phyloP scores from a whole-genome alignment of 2,329 filamentous ascomycete genomes.

The Coniochaeta ligniaria region DNA sequence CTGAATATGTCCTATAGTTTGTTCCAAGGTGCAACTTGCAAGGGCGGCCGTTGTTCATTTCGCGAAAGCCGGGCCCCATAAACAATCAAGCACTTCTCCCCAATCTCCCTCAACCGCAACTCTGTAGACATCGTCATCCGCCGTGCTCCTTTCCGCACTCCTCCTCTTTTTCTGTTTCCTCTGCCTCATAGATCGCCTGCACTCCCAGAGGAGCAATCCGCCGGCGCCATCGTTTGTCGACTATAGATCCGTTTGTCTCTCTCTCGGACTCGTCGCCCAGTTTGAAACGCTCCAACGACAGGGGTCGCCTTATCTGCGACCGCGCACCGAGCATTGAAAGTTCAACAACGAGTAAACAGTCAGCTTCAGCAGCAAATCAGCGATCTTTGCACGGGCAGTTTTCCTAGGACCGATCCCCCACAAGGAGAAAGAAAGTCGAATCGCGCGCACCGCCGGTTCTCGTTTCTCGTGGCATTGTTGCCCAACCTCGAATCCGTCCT shows the following conservation, averaged over 20 bases:
- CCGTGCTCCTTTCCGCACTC: not conserved
- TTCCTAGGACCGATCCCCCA: not conserved
- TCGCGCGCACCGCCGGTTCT: not conserved
- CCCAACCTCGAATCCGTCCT: not conserved
- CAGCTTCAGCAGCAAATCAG: not conserved
- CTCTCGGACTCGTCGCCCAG: not conserved
- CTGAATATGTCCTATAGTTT: not conserved
- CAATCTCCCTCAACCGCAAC: not conserved
- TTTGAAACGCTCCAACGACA: not conserved
- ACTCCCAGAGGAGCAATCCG: not conserved
- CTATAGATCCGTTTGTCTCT: not conserved
- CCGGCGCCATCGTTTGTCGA: not conserved
- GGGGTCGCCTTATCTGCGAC: not conserved
- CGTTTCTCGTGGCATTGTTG: not conserved
- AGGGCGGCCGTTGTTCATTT: not conserved
- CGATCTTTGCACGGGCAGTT: not conserved
- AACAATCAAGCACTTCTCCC: not conserved
- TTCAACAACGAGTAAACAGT: slow-evolving; percentile 1
- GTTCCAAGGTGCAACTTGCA: not conserved
- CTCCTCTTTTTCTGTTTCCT: not conserved
- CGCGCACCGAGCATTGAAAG: not conserved
- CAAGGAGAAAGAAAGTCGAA: not conserved
- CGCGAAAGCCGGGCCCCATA: not conserved
- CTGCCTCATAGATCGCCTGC: not conserved
- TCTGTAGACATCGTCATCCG: not conserved